Evolutionary conservation across 345 rosid species (phyloP).

Genomic region (Salix exigua): DNA sequence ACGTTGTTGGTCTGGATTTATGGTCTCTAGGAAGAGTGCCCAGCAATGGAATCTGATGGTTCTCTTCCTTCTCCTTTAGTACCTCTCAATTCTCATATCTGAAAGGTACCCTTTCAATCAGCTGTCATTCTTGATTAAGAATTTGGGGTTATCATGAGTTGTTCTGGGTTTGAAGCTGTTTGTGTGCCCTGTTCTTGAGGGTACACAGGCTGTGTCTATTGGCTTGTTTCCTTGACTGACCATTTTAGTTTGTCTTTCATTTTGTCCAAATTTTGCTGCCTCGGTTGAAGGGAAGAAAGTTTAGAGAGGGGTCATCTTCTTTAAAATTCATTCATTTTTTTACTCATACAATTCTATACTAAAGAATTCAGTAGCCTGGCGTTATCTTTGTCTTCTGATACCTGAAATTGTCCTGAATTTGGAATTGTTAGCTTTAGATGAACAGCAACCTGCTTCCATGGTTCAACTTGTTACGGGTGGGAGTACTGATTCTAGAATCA

Average conservation of each 20-base stretch:
- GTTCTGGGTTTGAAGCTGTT: not conserved
- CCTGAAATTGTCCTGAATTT: not conserved
- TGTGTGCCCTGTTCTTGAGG: not conserved
- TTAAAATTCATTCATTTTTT: not conserved
- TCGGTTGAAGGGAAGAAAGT: not conserved
- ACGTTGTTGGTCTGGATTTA: constrained; percentile 9
- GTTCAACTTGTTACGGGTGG: not conserved
- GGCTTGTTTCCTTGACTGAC: not conserved
- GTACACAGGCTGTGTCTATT: not conserved
- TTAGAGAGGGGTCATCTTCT: not conserved
- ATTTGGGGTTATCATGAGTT: not conserved
- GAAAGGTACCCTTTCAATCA: constrained; percentile 6
- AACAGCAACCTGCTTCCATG: constrained; percentile 4
- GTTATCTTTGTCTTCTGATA: not conserved
- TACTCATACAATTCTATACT: not conserved
- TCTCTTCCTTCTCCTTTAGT: constrained; percentile 1
- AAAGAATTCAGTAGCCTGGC: not conserved
- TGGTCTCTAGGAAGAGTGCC: constrained; percentile 8
- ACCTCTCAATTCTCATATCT: not conserved
- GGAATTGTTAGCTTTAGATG: constrained; percentile 1
- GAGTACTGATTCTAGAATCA: not conserved
- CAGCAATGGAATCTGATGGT: not conserved
- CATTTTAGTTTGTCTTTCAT: not conserved
- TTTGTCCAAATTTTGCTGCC: not conserved
- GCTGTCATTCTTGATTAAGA: constrained; percentile 5